A percentile compares a stretch with the other conserved stretches of the same genome.
Conservation (phyloP, 108 stramenopile genomes). For the Cyclotella sp. region DNA sequence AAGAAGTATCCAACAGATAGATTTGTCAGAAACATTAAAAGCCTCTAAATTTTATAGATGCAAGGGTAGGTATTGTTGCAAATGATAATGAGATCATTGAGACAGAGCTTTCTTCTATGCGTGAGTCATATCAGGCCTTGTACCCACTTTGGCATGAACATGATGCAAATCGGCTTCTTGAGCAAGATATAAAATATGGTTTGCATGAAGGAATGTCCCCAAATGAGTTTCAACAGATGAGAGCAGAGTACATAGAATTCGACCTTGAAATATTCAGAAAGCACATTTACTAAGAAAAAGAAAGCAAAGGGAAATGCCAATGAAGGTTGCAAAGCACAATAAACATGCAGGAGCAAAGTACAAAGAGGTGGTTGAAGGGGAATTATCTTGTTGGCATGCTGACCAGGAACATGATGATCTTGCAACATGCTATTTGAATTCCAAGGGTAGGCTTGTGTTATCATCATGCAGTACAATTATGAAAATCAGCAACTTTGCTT, state of each 20-base stretch:
- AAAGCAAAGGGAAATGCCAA: not conserved
- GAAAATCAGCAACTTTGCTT: not conserved
- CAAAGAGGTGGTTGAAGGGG: not conserved
- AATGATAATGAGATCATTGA: not conserved
- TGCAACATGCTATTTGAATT: not conserved
- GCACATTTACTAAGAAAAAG: no score
- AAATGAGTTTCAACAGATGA: not conserved
- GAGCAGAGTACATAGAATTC: no score
- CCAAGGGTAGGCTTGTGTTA: not conserved
- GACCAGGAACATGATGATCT: not conserved
- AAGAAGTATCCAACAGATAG: no score
- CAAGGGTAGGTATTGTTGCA: not conserved
- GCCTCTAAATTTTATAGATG: no score
- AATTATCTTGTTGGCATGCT: not conserved
- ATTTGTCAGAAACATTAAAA: no score
- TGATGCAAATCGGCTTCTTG: not conserved
- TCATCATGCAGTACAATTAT: not conserved
- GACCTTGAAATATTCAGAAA: not conserved
- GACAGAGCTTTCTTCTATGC: not conserved
- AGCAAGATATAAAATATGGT: not conserved
- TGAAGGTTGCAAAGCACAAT: not conserved
- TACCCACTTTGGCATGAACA: not conserved
- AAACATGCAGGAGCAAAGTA: not conserved
- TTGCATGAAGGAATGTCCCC: not conserved
- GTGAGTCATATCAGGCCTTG: not conserved